These are phyloP conservation scores for Pleurotus citrinopileatus DNA, from an alignment of 768 basidiomycete species.

Conservation along the genomic window DNA sequence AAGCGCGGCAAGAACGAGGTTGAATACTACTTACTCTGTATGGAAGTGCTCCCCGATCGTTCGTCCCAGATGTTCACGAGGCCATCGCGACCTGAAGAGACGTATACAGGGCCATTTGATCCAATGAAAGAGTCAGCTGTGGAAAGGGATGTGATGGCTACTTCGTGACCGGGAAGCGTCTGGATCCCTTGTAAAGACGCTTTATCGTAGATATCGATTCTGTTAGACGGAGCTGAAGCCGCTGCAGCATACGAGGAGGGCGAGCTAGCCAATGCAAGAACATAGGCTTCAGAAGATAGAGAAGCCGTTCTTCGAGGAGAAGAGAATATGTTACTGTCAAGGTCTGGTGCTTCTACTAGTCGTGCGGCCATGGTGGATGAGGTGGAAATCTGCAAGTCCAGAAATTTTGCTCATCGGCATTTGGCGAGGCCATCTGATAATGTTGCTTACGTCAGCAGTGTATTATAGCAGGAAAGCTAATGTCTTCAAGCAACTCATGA, in stretches of 20 bases:
- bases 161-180: constrained; percentile 55
- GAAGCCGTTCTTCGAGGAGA: constrained; percentile 24
- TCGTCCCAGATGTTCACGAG: constrained; percentile 75
- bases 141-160: constrained; percentile 54
- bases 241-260: constrained; percentile 55
- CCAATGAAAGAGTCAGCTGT: constrained; percentile 40
- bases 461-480: too few species aligned
- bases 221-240: constrained; percentile 60
- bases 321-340: constrained; percentile 9
- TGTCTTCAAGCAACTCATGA: too few species aligned
- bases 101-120: constrained; percentile 38
- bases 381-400: not conserved
- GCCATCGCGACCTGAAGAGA: constrained; percentile 73
- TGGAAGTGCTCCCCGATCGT: constrained; percentile 37
- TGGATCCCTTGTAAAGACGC: constrained; percentile 42
- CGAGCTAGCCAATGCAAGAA: constrained; percentile 54
- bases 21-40: constrained; percentile 16
- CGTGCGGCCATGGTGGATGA: not conserved
- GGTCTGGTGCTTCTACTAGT: not conserved
- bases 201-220: constrained; percentile 68
- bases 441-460: not conserved
- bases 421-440: too few species aligned
- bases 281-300: constrained; percentile 48
- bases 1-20: constrained; percentile 36
- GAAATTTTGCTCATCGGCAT: not conserved